Base-by-base conservation (phyloP, 768 basidiomycete species). In the Trametes cubensis region DNA sequence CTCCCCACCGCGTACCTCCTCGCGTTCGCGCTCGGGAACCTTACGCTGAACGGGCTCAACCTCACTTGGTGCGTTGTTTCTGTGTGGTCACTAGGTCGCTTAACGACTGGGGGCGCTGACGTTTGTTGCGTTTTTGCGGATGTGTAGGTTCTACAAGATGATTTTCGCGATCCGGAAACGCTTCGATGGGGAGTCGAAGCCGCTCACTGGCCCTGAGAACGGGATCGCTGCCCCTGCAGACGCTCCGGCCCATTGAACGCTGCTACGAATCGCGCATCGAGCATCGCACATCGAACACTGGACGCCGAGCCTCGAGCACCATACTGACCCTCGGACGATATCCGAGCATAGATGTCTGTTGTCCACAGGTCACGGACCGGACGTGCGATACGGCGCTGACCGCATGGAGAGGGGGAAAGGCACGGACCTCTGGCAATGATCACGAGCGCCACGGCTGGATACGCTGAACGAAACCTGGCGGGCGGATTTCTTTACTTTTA, bases 101-200 rank as follows among this genome's bases (percentile, higher is more conserved):
- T n/a, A n/a, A n/a, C n/a, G n/a, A n/a, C n/a, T n/a, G n/a, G n/a
- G n/a, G n/a, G n/a, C n/a, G n/a, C n/a, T n/a, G n/a, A n/a, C n/a
- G n/a, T n/a, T n/a, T n/a, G n/a, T n/a, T n/a, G n/a, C n/a, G n/a
- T n/a, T n/a, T n/a, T n/a, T n/a, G n/a, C n/a, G n/a, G n/a, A n/a
- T n/a, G 44, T 25, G 8, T 49, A 89, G 90, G 90, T 87, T 92
- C 73, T 77, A 71, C 51, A 91, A 89, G 70, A 92, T 93, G 87
- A 81, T 92, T 54, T 63, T 69, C 34, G 83, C 89, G 4, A 71
- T 92, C 57, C 78, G 75, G 52, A 90, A 85, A 73, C 80, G 89
- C 21, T 90, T 92, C 71, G 58, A 70, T 15, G 38, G 48, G 8
- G 70, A 68, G 44, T 58, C 69, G 34, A 57, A 64, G 59, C 65